A percentile compares a stretch with the other conserved stretches of the same genome.
Conservation (phyloP, 1,284 basidiomycete genomes). For the Ganoderma sinense region DNA sequence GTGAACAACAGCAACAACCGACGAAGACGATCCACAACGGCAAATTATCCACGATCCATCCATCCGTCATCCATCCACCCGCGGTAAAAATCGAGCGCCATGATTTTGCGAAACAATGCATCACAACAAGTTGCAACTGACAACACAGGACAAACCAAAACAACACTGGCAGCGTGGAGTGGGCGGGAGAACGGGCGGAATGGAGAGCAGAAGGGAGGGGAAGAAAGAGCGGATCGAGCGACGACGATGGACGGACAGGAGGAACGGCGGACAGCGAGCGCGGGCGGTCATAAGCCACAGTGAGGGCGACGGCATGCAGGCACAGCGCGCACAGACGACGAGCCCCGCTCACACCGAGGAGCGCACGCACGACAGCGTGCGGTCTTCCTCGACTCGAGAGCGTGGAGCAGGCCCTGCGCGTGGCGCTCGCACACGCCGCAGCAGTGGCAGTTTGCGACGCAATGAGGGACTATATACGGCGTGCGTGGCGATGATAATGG, state of each 20-base stretch:
- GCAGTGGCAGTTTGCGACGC: slow-evolving; percentile 5
- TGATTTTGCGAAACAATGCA: slow-evolving; percentile 35
- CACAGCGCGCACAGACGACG: slow-evolving; percentile 7
- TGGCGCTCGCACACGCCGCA: slow-evolving; percentile 11
- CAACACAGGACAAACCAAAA: slow-evolving; percentile 37
- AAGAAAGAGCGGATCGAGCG: not conserved
- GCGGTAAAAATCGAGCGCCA: slow-evolving; percentile 9
- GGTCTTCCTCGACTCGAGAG: slow-evolving; percentile 29
- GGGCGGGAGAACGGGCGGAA: not conserved
- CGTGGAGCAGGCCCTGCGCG: slow-evolving; percentile 20
- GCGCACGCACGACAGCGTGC: slow-evolving; percentile 17
- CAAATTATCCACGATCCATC: not conserved
- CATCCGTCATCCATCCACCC: not conserved
- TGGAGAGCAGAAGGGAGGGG: not conserved
- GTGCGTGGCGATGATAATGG: not conserved
- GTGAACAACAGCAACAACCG: not conserved
- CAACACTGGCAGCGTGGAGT: slow-evolving; percentile 25
- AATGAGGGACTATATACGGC: slow-evolving; percentile 1
- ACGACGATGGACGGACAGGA: not conserved
- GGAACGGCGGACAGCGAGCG: not conserved
- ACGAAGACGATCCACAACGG: not conserved
- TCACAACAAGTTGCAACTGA: slow-evolving; percentile 39
- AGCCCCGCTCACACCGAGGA: slow-evolving; percentile 32
- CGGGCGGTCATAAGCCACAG: not conserved
- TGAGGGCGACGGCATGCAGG: slow-evolving; percentile 3